Evolutionary conservation across 352 stramenopile genomes (phyloP).

Genomic region (Pythium plurisporium): DNA sequence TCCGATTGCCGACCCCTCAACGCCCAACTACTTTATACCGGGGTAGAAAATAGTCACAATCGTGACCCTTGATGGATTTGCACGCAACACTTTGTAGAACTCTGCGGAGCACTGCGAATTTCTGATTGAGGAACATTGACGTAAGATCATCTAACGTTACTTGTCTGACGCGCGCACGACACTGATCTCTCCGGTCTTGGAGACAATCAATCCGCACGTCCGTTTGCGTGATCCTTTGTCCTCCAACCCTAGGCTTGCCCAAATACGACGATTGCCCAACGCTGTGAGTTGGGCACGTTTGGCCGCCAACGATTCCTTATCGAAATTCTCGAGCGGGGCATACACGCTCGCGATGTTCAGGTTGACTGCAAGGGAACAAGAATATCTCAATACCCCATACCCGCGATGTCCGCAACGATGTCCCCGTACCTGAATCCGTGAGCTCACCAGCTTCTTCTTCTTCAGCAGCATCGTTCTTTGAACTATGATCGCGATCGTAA

Average conservation of each 20-base stretch:
- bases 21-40: no score
- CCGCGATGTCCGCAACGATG: not conserved
- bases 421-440: slow-evolving; percentile 46
- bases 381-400: not conserved
- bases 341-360: slow-evolving; percentile 67
- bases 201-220: slow-evolving; percentile 59
- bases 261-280: slow-evolving; percentile 76
- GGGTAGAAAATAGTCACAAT: no score
- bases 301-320: slow-evolving; percentile 75
- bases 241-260: slow-evolving; percentile 79
- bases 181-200: slow-evolving; percentile 64
- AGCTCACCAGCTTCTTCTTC: slow-evolving; percentile 75
- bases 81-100: no score
- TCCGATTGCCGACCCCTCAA: no score
- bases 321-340: slow-evolving; percentile 67
- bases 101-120: not conserved
- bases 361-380: slow-evolving; percentile 30
- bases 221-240: slow-evolving; percentile 61
- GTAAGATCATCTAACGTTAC: not conserved
- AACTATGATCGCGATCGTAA: slow-evolving; percentile 42
- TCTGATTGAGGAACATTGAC: not conserved
- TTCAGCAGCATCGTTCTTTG: slow-evolving; percentile 31
- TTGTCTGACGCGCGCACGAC: slow-evolving; percentile 51
- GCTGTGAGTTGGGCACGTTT: slow-evolving; percentile 73
- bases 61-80: no score